Percentiles rank a stretch among this genome's conserved stretches.
Evolutionary conservation across 768 basidiomycete genomes (phyloP).

Genomic region (Megacollybia marginata): DNA sequence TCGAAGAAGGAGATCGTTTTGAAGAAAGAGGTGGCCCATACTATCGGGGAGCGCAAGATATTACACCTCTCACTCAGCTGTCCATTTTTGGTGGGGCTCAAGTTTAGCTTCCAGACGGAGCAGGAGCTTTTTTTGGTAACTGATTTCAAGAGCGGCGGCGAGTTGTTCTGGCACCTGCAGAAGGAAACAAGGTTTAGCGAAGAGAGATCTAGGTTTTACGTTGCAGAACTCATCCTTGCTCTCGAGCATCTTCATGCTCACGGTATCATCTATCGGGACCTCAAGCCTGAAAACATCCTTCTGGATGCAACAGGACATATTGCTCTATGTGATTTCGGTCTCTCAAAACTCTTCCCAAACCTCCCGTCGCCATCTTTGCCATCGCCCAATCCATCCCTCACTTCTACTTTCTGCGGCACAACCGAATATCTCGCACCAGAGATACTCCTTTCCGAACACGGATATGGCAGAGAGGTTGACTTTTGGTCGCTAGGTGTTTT

Average conservation of each 20-base stretch:
- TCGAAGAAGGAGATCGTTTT: slow-evolving; percentile 98
- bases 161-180: slow-evolving; percentile 98
- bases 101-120: slow-evolving; percentile 97
- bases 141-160: slow-evolving; percentile 98
- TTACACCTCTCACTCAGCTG: slow-evolving; percentile 88
- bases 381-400: slow-evolving; percentile 85
- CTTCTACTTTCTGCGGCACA: slow-evolving; percentile 99
- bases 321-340: slow-evolving; percentile 95
- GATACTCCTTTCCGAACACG: slow-evolving; percentile 96
- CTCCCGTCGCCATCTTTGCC: slow-evolving; percentile 16
- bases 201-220: slow-evolving; percentile 92
- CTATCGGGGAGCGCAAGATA: slow-evolving; percentile 98
- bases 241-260: slow-evolving; percentile 97
- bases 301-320: slow-evolving; percentile 98
- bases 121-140: slow-evolving; percentile 93
- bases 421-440: slow-evolving; percentile 99
- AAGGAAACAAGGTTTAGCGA: slow-evolving; percentile 91
- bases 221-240: slow-evolving; percentile 91
- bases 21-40: slow-evolving; percentile 99
- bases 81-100: slow-evolving; percentile 96
- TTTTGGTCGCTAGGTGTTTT: slow-evolving; percentile 97
- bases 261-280: slow-evolving; percentile 91
- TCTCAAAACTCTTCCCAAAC: slow-evolving; percentile 66
- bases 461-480: slow-evolving; percentile 97
- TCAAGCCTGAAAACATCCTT: slow-evolving; percentile 98